A percentile compares a stretch with the other conserved stretches of the same genome.
Conservation (phyloP, 2,329 filamentous ascomycete genomes). For the Teratosphaeriaceae sp. region DNA sequence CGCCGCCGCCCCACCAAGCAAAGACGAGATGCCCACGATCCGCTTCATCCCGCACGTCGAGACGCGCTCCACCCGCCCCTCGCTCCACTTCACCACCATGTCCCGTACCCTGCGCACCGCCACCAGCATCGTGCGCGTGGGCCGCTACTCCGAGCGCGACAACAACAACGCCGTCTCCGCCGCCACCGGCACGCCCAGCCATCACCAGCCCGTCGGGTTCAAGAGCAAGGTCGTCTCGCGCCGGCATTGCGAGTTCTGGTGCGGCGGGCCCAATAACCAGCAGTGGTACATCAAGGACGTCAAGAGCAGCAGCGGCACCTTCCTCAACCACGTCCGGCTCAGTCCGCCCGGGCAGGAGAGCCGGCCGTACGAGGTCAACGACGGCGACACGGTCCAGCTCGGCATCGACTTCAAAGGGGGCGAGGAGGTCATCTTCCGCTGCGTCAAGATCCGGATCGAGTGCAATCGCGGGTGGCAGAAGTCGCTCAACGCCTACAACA, state of each 20-base stretch:
- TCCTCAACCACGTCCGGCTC: conserved; percentile 91
- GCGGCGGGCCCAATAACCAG: conserved; percentile 67
- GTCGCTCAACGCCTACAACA: conserved; percentile 90
- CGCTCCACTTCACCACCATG: conserved; percentile 81
- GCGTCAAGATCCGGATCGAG: conserved; percentile 94
- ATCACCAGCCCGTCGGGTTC: conserved; percentile 68
- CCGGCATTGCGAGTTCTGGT: conserved; percentile 96
- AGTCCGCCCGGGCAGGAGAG: conserved; percentile 88
- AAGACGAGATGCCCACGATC: conserved; percentile 62
- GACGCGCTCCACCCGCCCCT: conserved; percentile 71
- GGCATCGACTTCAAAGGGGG: conserved; percentile 98
- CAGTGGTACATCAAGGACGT: conserved; percentile 98
- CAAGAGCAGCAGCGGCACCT: conserved; percentile 93
- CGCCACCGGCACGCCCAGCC: conserved; percentile 60
- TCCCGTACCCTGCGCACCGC: conserved; percentile 75
- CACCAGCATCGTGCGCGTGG: conserved; percentile 75
- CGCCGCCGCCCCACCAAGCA: conserved; percentile 14
- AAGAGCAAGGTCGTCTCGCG: conserved; percentile 98
- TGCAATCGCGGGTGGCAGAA: conserved; percentile 96
- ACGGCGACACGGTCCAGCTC: conserved; percentile 96
- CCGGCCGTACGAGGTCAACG: conserved; percentile 82
- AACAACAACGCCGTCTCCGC: conserved; percentile 61
- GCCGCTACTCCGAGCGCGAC: conserved; percentile 89
- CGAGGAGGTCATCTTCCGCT: conserved; percentile 98
- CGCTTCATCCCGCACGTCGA: conserved; percentile 90